These are phyloP conservation scores for Rhodotorula sp. DNA, from an alignment of 1,284 basidiomycete genomes.

Conservation along the genomic window DNA sequence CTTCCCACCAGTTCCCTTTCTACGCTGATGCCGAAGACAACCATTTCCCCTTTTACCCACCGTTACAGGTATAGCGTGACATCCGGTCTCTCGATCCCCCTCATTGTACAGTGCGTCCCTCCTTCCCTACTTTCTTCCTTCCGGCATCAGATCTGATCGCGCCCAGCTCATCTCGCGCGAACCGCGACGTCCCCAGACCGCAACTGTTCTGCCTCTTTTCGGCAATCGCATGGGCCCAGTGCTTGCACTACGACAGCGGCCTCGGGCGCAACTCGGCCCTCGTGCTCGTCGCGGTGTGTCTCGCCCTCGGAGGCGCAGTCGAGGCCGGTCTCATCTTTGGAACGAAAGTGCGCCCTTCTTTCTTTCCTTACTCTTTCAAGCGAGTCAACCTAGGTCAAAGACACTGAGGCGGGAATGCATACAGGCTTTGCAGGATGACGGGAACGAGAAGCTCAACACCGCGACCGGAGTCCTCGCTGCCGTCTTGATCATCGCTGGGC, in stretches of 20 bases:
- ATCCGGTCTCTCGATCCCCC: constrained; percentile 16
- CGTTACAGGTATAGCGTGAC: background rate
- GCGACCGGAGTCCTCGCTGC: constrained; percentile 17
- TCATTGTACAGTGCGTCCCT: constrained; percentile 16
- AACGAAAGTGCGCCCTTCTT: constrained; percentile 11
- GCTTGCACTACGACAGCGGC: constrained; percentile 24
- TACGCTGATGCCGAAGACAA: too few relatives aligned
- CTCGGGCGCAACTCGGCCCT: background rate
- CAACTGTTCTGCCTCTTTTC: constrained; percentile 22
- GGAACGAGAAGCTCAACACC: constrained; percentile 6
- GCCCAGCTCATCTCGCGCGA: background rate
- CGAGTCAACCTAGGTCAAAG: background rate
- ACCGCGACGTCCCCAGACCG: constrained; percentile 3
- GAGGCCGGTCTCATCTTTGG: constrained; percentile 22
- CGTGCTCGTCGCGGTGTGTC: background rate
- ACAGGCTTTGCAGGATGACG: constrained; percentile 7
- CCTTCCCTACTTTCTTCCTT: background rate
- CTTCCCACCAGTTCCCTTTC: background rate
- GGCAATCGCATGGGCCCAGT: constrained; percentile 20
- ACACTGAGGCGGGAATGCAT: background rate
- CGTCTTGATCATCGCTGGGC: constrained; percentile 21
- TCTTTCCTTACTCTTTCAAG: too few relatives aligned
- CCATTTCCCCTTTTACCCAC: too few relatives aligned
- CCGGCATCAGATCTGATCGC: background rate
- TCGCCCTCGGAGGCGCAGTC: constrained; percentile 17